phyloP scores from a whole-genome alignment of 768 basidiomycete genomes.

The Leccinum longicurvipes region DNA sequence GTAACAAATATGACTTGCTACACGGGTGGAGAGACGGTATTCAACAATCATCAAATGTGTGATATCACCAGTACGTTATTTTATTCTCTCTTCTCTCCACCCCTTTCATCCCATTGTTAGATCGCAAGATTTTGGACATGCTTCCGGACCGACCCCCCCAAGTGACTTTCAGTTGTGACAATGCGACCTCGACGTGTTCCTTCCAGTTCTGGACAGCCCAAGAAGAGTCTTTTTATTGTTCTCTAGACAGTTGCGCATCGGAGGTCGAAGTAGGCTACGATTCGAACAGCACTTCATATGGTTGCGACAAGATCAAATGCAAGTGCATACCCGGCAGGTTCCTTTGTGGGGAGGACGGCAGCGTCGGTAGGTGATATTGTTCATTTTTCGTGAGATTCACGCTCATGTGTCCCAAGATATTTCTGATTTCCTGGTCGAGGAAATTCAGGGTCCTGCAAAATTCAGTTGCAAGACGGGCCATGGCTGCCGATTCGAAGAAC shows the following conservation, averaged over 20 bases:
- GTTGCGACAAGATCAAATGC: conserved; percentile 83
- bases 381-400: neutral
- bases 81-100: neutral
- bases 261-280: conserved; percentile 49
- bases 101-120: conserved; percentile 36
- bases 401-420: conserved; percentile 53
- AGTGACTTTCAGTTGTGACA: conserved; percentile 93
- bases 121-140: conserved; percentile 91
- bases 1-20: conserved; percentile 86
- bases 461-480: conserved; percentile 73
- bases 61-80: conserved; percentile 85
- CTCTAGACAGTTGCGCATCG: conserved; percentile 67
- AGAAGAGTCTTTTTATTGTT: conserved; percentile 95
- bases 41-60: conserved; percentile 96
- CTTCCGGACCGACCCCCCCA: conserved; percentile 90
- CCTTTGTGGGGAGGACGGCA: conserved; percentile 94
- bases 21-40: conserved; percentile 89
- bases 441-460: conserved; percentile 85
- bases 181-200: conserved; percentile 58
- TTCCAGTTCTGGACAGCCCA: conserved; percentile 99
- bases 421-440: conserved; percentile 84
- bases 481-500: conserved; percentile 90
- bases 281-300: conserved; percentile 70
- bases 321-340: conserved; percentile 91
- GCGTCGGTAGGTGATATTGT: conserved; percentile 63